phyloP scores from a whole-genome alignment of 139 green algal genomes.

The Parachlorella kessleri region DNA sequence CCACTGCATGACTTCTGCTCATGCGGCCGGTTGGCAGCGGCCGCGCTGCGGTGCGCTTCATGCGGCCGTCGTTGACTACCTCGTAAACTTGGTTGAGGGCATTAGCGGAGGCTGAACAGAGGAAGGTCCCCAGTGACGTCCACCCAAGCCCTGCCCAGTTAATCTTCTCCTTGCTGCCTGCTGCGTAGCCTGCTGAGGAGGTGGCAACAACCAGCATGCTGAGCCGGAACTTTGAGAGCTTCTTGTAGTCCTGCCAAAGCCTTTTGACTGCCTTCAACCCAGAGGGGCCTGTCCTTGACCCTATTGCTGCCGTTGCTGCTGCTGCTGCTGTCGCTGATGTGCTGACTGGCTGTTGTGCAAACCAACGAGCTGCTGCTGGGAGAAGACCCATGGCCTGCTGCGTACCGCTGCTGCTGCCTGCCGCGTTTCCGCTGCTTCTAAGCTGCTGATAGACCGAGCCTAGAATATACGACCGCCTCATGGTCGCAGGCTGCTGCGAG shows the following conservation, averaged over 20 bases:
- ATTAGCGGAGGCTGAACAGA: slow-evolving; percentile 89
- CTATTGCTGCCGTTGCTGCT: background rate
- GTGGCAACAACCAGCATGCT: slow-evolving; percentile 91
- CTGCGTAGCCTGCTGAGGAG: slow-evolving; percentile 82
- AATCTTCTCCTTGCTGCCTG: slow-evolving; percentile 72
- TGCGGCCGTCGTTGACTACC: slow-evolving; percentile 76
- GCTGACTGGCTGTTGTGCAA: background rate
- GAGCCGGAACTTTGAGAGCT: slow-evolving; percentile 88
- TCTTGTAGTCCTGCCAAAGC: slow-evolving; percentile 74
- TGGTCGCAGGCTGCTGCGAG: too few species aligned
- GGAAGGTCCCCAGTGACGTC: slow-evolving; percentile 89
- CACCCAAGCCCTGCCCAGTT: slow-evolving; percentile 76
- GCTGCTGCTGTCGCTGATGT: background rate
- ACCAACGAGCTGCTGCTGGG: background rate
- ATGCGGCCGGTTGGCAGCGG: slow-evolving; percentile 92
- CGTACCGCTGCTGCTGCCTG: too few species aligned
- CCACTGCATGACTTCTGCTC: slow-evolving; percentile 64
- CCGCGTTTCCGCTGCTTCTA: too few species aligned
- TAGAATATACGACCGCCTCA: too few species aligned
- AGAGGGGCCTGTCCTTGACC: background rate
- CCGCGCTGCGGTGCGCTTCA: slow-evolving; percentile 87
- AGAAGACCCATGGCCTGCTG: background rate
- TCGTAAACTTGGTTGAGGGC: slow-evolving; percentile 95
- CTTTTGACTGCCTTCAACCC: background rate
- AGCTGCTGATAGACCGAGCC: too few species aligned